Base-by-base conservation (phyloP, 768 basidiomycete genomes). In the Tephrocybe sp. region DNA sequence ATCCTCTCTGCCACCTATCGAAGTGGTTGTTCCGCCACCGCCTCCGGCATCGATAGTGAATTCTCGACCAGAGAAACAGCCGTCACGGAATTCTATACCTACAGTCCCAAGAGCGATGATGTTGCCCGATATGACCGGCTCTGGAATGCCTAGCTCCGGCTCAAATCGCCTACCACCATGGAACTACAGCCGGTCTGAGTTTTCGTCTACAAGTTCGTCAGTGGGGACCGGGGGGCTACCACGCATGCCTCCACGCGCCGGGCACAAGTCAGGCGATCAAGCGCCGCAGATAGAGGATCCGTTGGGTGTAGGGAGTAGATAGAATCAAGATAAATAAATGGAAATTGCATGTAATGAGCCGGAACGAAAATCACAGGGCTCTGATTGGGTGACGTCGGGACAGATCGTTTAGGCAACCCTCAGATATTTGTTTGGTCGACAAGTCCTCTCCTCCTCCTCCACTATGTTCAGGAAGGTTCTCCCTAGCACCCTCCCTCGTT, bases 401-500 rank as follows among this genome's bases (percentile, higher is more conserved):
- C 48, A 56, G 58, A 62, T 67, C 65, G 62, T 58, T 64, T 59
- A 55, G 54, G 57, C 37, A 40, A 52, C 39, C 5, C 38, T 53
- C 51, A 51, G 53, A 41, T 45, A 51, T 54, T 54, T 57, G 43
- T 53, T 58, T 58, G 53, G 49, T 58, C 37, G 37, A 39, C 49
- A 40, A 33, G 21, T 60, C 50, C 53, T 57, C 51, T 58, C 61
- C 51, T 59, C 60, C 50, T 62, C 66, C 36, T 41, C 53, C 61
- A 64, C 65, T 21, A 90, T 90, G 88, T 68, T 90, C 68, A 79
- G 74, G 70, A 89, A 80, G 71, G 72, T 79, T 53, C 66, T 91
- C 56, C 76, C 75, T 40, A 80, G 76, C 67, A 71, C 78, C 51
- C 69, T 85, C 46, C 59, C 68, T 50, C 77, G 72, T 59, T 66